phyloP scores from a whole-genome alignment of 2,329 filamentous ascomycete genomes.

The Calonectria naviculata region DNA sequence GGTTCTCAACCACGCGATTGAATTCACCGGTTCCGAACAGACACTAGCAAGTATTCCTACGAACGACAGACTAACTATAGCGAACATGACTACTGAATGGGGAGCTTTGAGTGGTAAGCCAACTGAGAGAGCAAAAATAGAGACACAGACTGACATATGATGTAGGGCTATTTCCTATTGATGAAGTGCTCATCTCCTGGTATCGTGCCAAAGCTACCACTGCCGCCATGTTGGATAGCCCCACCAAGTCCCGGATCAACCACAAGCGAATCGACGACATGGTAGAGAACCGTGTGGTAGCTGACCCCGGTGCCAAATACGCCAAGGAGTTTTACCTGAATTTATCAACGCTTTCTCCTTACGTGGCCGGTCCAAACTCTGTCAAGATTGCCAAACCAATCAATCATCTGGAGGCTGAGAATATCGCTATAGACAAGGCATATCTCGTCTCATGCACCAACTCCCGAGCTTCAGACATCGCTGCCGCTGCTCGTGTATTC shows the following conservation, averaged over 20 bases:
- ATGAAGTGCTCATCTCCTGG: constrained; percentile 78
- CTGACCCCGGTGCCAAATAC: constrained; percentile 83
- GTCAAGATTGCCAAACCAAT: constrained; percentile 89
- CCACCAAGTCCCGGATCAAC: constrained; percentile 70
- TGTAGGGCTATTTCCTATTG: constrained; percentile 78
- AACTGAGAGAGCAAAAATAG: background rate
- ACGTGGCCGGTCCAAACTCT: constrained; percentile 88
- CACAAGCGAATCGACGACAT: constrained; percentile 81
- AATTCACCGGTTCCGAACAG: constrained; percentile 84
- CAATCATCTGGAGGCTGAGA: constrained; percentile 74
- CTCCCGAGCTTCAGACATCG: constrained; percentile 82
- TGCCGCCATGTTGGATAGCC: constrained; percentile 68
- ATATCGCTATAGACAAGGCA: constrained; percentile 84
- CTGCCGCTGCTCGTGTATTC: constrained; percentile 84
- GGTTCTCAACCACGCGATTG: constrained; percentile 90
- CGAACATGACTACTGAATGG: constrained; percentile 88
- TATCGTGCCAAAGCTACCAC: constrained; percentile 80
- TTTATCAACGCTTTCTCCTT: constrained; percentile 85
- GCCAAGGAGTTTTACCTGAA: constrained; percentile 87
- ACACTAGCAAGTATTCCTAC: constrained; percentile 79
- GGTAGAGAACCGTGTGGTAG: constrained; percentile 71
- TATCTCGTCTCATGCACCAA: constrained; percentile 95
- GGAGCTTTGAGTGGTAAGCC: constrained; percentile 67
- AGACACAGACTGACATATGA: background rate
- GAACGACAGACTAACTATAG: constrained; percentile 78